phyloP scores from a whole-genome alignment of 192 early-diverging fungal species.

The Thamnidium elegans region DNA sequence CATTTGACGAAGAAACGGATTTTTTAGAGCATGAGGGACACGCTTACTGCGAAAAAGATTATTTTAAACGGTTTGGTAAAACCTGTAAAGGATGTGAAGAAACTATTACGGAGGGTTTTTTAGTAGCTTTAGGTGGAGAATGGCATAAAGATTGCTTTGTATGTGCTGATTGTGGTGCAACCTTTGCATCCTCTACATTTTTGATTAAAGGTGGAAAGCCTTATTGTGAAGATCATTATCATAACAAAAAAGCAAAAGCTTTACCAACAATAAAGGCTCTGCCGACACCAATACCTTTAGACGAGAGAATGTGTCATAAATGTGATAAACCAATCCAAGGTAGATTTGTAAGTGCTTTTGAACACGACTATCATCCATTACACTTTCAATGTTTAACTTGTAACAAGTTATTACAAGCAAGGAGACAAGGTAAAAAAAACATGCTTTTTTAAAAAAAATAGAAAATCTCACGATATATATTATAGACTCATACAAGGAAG shows the following conservation, averaged over 20 bases:
- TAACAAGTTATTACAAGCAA: slow-evolving; percentile 18
- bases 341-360: slow-evolving; percentile 25
- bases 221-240: slow-evolving; percentile 9
- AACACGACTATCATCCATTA: slow-evolving; percentile 30
- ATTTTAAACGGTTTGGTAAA: slow-evolving; percentile 42
- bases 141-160: slow-evolving; percentile 62
- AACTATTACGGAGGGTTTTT: slow-evolving; percentile 48
- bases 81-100: slow-evolving; percentile 52
- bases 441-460: too few species aligned
- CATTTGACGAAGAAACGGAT: slow-evolving; percentile 45
- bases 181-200: slow-evolving; percentile 11
- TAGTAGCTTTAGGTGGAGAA: slow-evolving; percentile 48
- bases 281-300: neutral
- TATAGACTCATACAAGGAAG: too few species aligned
- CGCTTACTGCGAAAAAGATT: slow-evolving; percentile 60
- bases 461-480: too few species aligned
- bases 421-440: slow-evolving; percentile 26
- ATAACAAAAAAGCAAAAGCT: neutral
- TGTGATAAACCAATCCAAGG: slow-evolving; percentile 26
- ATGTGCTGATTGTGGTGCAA: slow-evolving; percentile 34
- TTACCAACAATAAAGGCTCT: neutral
- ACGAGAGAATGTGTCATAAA: slow-evolving; percentile 17
- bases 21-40: slow-evolving; percentile 55
- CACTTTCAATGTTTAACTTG: slow-evolving; percentile 35
- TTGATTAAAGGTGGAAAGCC: slow-evolving; percentile 6